Base-by-base conservation (phyloP, 768 basidiomycete species). In the Russula vinacea region DNA sequence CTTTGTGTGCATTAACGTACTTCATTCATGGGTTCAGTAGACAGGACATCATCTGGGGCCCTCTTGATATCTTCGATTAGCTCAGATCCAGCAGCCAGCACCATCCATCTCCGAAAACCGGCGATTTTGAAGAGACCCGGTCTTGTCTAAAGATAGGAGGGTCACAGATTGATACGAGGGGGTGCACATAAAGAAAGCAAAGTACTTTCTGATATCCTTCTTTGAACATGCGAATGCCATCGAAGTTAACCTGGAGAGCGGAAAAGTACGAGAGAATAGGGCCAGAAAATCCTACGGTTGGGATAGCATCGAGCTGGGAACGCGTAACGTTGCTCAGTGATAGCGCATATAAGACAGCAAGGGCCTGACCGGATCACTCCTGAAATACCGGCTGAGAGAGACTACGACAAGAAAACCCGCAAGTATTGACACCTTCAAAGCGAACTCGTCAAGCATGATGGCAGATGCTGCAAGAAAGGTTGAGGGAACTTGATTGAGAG, bases 251-350 rank as follows among this genome's bases (percentile, higher is more conserved):
- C 2, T 32, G 33, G 53, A 37, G 5, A 35, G 58, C 65, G 3
- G 58, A 62, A 16, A 53, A 22, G 53, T 70, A 76, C 9, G 75
- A 76, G 26, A 72, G 67, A 1, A 76, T 35, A 35, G 72, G 69
- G 17, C 49, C 62, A 8, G 65, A 70, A 22, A 45, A n/a, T 19
- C 44, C 44, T 45, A 45, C n/a, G 6, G 44, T 45, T n/a, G 44
- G 44, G n/a, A 45, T 51, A 29, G 26, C 16, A 17, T 51, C 26
- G 26, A 51, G 24, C 50, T 51, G 14, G 32, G 26, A 8, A 19
- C 5, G 14, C 5, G 29, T 29, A 5, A 26, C 4, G 35, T 19
- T 19, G 1, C 13, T 61, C 17, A 55, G 44, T 9, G 8, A 22
- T 17, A 7, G 6, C 6, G 16, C 7, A 2, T 14, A 7, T 16